Base-by-base conservation (phyloP, 2,329 filamentous ascomycete genomes). In the Aspergillus calidoustus region DNA sequence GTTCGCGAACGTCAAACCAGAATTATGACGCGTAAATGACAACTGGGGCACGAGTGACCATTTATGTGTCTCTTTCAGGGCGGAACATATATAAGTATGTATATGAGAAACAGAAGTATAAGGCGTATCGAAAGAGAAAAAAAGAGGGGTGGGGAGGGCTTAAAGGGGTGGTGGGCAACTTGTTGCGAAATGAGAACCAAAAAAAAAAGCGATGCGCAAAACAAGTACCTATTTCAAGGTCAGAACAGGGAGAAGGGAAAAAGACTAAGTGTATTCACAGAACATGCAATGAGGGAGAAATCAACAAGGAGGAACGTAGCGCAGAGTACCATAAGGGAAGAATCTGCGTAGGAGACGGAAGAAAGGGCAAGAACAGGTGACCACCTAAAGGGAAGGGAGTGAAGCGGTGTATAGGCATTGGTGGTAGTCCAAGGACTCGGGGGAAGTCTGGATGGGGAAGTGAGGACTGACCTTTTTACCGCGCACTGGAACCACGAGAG, bases 401-500 rank as follows among this genome's bases (percentile, higher is more conserved):
- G 63, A 63, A 68, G 67, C 67, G 66, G 67, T 69, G 67, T 69
- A 67, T 66, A 62, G 59, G 50, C 50, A 52, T 41, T 43, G 54
- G 22, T 57, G 44, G 60, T 51, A 41, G 34, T 41, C 34, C 11
- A 41, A 41, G 13, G 34, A 41, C 34, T 41, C 34, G 15, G 34
- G 34, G 34, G 13, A 11, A 41, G 11, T 41, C 13, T 41, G 11
- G 34, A 41, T 41, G 34, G 34, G 44, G 48, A 50, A 65, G 48
- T 54, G 30, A 48, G 59, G 68, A 68, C 68, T 69, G 64, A 68
- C 68, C 67, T 68, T 69, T 61, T 44, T 49, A n/a, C 49, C 31
- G 54, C 65, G 57, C 57, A 62, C 53, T 64, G 48, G 62, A 65
- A 62, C 66, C 48, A 34, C 38, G 30, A 43, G 38, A 19, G 52